Conservation (phyloP, 768 basidiomycete genomes). For the Trametes villosa region DNA sequence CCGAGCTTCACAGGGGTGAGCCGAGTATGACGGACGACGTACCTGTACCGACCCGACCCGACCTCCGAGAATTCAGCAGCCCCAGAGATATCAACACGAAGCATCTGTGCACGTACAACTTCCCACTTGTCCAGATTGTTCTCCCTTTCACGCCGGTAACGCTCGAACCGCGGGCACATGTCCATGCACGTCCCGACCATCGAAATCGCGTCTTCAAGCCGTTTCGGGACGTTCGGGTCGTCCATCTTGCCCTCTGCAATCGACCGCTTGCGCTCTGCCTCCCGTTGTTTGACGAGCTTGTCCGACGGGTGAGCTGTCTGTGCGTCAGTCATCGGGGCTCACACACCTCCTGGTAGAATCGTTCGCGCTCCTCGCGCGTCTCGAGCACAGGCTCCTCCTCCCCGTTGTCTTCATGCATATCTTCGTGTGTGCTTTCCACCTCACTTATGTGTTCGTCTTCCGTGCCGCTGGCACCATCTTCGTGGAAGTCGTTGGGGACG, state of each 20-base stretch:
- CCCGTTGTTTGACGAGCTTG: conserved; percentile 72
- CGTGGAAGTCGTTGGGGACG: conserved; percentile 29
- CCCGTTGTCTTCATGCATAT: conserved; percentile 26
- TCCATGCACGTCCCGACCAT: conserved; percentile 90
- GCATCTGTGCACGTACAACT: conserved; percentile 55
- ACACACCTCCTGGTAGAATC: conserved; percentile 73
- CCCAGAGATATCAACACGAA: conserved; percentile 3
- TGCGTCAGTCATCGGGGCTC: background rate
- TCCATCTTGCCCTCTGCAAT: conserved; percentile 89
- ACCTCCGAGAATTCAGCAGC: conserved; percentile 21
- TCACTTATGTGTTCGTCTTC: conserved; percentile 42
- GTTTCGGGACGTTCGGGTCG: conserved; percentile 77
- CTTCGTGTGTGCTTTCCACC: conserved; percentile 36
- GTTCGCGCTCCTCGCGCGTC: conserved; percentile 65
- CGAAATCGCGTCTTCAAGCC: conserved; percentile 89
- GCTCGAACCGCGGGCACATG: conserved; percentile 95
- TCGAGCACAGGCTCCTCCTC: conserved; percentile 54
- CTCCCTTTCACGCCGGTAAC: conserved; percentile 87
- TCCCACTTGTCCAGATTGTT: conserved; percentile 89
- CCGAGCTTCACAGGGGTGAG: background rate
- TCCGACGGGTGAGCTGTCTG: conserved; percentile 23
- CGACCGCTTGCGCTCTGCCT: conserved; percentile 69
- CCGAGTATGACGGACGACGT: background rate
- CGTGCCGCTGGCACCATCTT: conserved; percentile 34
- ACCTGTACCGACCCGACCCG: conserved; percentile 19